Base-by-base conservation (phyloP, 495 filamentous ascomycete genomes). In the Lepidopterella palustris region DNA sequence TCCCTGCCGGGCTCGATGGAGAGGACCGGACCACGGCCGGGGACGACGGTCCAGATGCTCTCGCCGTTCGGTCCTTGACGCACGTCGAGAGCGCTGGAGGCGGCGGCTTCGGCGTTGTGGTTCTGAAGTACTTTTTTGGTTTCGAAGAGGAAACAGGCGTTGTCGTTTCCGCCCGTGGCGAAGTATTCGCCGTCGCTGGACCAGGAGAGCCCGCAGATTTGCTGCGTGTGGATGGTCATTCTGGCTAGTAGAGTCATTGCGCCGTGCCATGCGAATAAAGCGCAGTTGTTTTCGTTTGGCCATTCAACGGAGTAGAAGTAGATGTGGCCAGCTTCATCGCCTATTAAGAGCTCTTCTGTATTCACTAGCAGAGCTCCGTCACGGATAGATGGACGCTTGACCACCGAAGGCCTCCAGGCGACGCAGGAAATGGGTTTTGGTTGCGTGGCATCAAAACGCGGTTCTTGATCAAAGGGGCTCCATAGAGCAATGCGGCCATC, bases 301-400 rank as follows among this genome's bases (percentile, higher is more conserved):
- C 92, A 97, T 69, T 97, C 90, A 5, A 98, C 79, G 6, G 84
- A 81, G 72, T 97, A 98, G 63, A 92, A 90, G 73, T 89, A 95
- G 3, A 98, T 72, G 53, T 81, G 81, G 0, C 93, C 93, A n/a
- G 78, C 66, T 63, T 97, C 90, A 60, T 97, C 92, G 3, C 95
- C 91, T 15, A 93, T 87, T 3, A 92, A 78, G 35, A 98, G 81
- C 58, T 96, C 90, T 70, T 98, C 92, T 0, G 78, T 84, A 47
- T 77, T 70, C 1, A 82, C 78, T 0, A 70, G 59, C 25, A 64
- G 29, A 5, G 27, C 53, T 29, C 60, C 47, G 27, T 72, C 60
- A 26, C 59, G 57, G 20, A 65, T 18, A 25, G 74, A 70, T 32
- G 65, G 55, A 54, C 64, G 20, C 69, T 76, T 79, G 48, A 74